Evolutionary conservation across 2,329 filamentous ascomycete species (phyloP).

Genomic region (Exophiala phaeomuriformis): DNA sequence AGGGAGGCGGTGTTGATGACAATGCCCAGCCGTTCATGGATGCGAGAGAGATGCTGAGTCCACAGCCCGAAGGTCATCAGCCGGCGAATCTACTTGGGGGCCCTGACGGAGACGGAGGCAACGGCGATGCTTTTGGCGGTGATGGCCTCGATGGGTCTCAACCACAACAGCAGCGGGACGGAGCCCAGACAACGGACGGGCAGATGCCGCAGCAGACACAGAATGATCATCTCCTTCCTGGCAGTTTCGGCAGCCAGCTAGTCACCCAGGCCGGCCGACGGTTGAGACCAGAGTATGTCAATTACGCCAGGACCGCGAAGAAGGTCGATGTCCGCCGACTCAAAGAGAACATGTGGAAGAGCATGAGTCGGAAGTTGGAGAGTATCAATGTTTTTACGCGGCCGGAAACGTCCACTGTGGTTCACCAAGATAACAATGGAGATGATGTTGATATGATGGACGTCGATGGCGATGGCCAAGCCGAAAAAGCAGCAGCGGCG

Average conservation of each 20-base stretch:
- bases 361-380: constrained; percentile 45
- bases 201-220: constrained; percentile 1
- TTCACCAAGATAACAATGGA: too few species aligned
- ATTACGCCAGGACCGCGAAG: constrained; percentile 59
- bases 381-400: constrained; percentile 30
- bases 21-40: constrained; percentile 38
- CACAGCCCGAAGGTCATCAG: constrained; percentile 28
- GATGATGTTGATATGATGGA: constrained; percentile 27
- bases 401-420: constrained; percentile 19
- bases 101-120: constrained; percentile 1
- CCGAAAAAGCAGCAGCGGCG: not conserved
- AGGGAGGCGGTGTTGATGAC: constrained; percentile 14
- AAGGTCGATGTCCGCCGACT: constrained; percentile 58
- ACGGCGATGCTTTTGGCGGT: constrained; percentile 12
- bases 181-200: not conserved
- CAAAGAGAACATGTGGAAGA: constrained; percentile 60
- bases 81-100: constrained; percentile 6
- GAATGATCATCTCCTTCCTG: constrained; percentile 35
- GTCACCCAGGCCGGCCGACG: constrained; percentile 54
- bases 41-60: constrained; percentile 43
- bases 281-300: constrained; percentile 57
- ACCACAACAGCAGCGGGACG: constrained; percentile 5
- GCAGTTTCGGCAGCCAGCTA: constrained; percentile 55
- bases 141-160: constrained; percentile 9
- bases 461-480: constrained; percentile 17